A percentile compares a stretch with the other conserved stretches of the same genome.
Evolutionary conservation across 495 filamentous ascomycete genomes (phyloP).

Genomic region (Friedmanniomyces endolithicus): DNA sequence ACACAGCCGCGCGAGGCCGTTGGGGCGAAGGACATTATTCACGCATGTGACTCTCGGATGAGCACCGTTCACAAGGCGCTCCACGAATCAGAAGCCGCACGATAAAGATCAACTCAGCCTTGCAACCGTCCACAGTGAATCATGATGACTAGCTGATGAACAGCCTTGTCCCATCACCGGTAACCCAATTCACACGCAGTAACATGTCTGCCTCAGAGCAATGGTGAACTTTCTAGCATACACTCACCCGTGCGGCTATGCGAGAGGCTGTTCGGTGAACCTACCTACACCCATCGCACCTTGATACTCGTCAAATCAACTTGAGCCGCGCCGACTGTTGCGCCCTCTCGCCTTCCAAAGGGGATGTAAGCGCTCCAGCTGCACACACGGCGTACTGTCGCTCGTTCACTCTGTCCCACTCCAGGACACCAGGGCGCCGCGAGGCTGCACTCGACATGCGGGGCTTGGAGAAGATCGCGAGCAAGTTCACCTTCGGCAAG

Average conservation of each 20-base stretch:
- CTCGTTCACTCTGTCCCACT: neutral
- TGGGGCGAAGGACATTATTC: neutral
- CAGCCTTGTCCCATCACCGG: neutral
- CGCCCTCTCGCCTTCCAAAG: neutral
- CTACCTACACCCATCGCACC: neutral
- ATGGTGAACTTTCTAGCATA: neutral
- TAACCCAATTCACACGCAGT: neutral
- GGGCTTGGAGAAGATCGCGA: neutral
- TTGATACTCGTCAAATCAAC: neutral
- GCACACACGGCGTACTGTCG: neutral
- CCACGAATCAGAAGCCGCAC: neutral
- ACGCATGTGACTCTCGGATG: too few species aligned
- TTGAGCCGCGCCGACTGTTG: neutral
- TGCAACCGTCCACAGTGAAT: neutral
- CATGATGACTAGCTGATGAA: neutral
- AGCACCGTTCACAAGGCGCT: neutral
- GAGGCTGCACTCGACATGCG: neutral
- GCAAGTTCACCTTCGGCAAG: neutral
- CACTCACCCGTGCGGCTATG: neutral
- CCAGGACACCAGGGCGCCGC: neutral
- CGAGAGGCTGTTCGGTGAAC: constrained; percentile 2
- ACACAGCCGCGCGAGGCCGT: too few species aligned
- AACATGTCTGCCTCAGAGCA: neutral
- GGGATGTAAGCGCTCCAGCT: neutral
- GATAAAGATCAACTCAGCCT: neutral